These are phyloP conservation scores for Cordyceps javanica DNA, from an alignment of 2,329 filamentous ascomycete genomes.

Conservation along the genomic window DNA sequence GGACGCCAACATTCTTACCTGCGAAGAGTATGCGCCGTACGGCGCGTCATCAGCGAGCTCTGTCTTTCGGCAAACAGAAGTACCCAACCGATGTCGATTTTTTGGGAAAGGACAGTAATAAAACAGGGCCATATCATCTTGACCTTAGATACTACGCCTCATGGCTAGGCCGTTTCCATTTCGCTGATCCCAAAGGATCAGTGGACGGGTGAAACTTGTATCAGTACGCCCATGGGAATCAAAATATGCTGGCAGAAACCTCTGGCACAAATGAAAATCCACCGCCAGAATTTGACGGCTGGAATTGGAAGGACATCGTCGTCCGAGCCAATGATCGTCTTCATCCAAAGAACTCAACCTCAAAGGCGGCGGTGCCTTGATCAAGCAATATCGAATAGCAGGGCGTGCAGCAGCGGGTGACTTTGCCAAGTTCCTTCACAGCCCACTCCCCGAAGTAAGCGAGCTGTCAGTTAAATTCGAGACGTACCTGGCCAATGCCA, in stretches of 20 bases:
- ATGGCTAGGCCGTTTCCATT: slow-evolving; percentile 22
- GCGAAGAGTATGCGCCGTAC: slow-evolving; percentile 27
- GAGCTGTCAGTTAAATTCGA: background rate
- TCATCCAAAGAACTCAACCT: background rate
- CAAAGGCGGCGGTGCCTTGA: background rate
- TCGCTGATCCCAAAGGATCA: slow-evolving; percentile 19
- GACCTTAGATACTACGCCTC: slow-evolving; percentile 22
- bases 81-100: slow-evolving; percentile 22
- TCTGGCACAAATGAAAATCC: background rate
- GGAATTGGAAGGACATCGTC: background rate
- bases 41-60: slow-evolving; percentile 18
- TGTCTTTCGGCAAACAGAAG: slow-evolving; percentile 1
- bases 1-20: slow-evolving; percentile 20
- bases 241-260: slow-evolving; percentile 11
- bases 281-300: background rate
- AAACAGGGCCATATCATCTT: slow-evolving; percentile 23
- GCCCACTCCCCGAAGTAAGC: background rate
- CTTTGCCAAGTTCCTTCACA: background rate
- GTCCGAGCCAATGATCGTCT: background rate
- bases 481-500: slow-evolving; percentile 1
- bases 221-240: slow-evolving; percentile 15
- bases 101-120: slow-evolving; percentile 18
- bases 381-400: background rate
- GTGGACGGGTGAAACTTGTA: slow-evolving; percentile 18
- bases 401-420: background rate